Base-by-base conservation (phyloP, 23 red algal genomes). In the Gracilariopsis chorda region DNA sequence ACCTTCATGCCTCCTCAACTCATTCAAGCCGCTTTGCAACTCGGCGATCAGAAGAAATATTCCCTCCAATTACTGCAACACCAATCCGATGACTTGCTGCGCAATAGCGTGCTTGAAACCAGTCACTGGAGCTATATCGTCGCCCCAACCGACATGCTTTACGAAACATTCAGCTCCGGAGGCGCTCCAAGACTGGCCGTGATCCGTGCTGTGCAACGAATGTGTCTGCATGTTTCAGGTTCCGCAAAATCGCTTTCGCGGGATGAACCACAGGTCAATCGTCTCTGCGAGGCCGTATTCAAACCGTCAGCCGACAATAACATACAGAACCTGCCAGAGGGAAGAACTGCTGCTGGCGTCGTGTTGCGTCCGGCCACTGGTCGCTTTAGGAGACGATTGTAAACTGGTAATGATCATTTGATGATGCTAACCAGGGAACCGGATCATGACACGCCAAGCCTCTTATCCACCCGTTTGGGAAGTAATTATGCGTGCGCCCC, bases 121-220 rank as follows among this genome's bases (percentile, higher is more conserved):
- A 90, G 72, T 56, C 86, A 90, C 44, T 90, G 86, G 86, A 70
- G 86, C 41, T 90, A 65, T 55, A 40, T 90, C 27, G 70, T 68
- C 6, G 49, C 51, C n/a, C 52, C 48, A 19, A 17, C 47, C n/a
- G 19, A 10, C 7, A 3, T 53, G 49, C 7, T 90, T 35, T 59
- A 45, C 51, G 34, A 48, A 23, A 30, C 47, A 32, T 90, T 78
- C 56, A 34, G 43, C 39, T 10, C 14, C 28, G 69, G 51, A 23
- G 69, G 86, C 8, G 83, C 24, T 2, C 1, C 36, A 19, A 67
- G 85, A 45, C 51, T 43, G 21, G 36, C 61, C 63, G 88, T 57
- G 2, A 9, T 73, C 2, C 75, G 82, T 61, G 88, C 63, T 48
- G 46, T 91, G 34, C 30, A 43, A 11, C 73, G 88, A 3, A 49